phyloP scores from a whole-genome alignment of 2,329 filamentous ascomycete species.

The Chaetomiaceae sp. region DNA sequence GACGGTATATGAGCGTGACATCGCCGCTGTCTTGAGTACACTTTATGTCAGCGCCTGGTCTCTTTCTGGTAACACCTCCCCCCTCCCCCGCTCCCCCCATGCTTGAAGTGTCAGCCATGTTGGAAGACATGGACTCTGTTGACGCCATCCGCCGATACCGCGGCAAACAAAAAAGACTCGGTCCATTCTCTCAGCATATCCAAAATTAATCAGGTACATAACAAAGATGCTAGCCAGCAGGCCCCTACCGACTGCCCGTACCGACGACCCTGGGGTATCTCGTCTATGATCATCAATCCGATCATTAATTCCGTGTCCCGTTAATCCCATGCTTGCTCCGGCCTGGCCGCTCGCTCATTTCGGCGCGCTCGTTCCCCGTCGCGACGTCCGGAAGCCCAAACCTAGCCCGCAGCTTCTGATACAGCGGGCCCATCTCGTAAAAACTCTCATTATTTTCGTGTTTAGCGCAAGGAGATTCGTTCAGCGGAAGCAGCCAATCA shows the following conservation, averaged over 20 bases:
- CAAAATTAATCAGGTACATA: neutral
- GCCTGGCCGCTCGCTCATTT: slow-evolving; percentile 4
- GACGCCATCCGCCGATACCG: too few species aligned
- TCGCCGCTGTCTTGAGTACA: too few species aligned
- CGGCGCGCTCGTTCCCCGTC: slow-evolving; percentile 9
- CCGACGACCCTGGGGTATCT: slow-evolving; percentile 16
- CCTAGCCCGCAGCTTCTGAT: slow-evolving; percentile 51
- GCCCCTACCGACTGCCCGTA: too few species aligned
- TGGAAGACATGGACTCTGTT: too few species aligned
- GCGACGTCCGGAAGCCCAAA: slow-evolving; percentile 32
- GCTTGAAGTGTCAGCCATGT: too few species aligned
- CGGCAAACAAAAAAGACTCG: too few species aligned
- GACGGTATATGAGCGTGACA: too few species aligned
- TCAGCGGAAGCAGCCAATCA: slow-evolving; percentile 80
- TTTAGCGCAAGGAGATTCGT: slow-evolving; percentile 66
- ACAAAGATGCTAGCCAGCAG: neutral
- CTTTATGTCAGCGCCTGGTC: too few species aligned
- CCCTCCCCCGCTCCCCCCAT: too few species aligned
- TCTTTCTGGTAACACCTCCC: too few species aligned
- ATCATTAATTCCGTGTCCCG: slow-evolving; percentile 1
- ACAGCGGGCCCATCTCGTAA: slow-evolving; percentile 61
- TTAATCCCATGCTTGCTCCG: neutral
- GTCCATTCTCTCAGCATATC: too few species aligned
- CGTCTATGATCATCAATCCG: slow-evolving; percentile 8
- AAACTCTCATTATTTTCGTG: slow-evolving; percentile 63